Conservation (phyloP, 2,329 filamentous ascomycete genomes). For the Hortaea werneckii region DNA sequence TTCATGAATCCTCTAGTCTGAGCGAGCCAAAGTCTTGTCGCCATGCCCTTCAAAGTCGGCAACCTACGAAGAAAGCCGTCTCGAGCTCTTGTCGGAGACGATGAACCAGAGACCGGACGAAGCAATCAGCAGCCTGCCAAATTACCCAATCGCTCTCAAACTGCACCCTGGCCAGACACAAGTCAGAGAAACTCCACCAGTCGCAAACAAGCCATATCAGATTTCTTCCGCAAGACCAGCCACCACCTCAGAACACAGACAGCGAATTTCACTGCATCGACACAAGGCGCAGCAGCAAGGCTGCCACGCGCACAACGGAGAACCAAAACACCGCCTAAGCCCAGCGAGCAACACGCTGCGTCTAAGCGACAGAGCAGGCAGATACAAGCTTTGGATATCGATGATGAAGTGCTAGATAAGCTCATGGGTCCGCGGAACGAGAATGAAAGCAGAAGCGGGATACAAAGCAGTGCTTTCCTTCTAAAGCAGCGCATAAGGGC, state of each 20-base stretch:
- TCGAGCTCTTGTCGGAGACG: too few relatives aligned
- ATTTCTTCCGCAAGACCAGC: slow-evolving; percentile 8
- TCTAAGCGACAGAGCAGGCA: slow-evolving; percentile 7
- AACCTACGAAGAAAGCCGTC: slow-evolving; percentile 3
- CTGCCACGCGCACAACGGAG: too few relatives aligned
- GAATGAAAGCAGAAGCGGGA: slow-evolving; percentile 5
- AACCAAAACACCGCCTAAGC: not conserved
- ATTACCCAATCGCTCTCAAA: not conserved
- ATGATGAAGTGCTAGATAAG: slow-evolving; percentile 13
- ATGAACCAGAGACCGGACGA: too few relatives aligned
- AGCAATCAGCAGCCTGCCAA: too few relatives aligned
- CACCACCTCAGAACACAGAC: slow-evolving; percentile 1
- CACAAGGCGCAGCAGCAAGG: too few relatives aligned
- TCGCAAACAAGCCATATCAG: slow-evolving; percentile 6
- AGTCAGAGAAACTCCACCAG: not conserved
- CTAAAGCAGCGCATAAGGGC: slow-evolving; percentile 12
- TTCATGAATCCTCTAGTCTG: too few relatives aligned
- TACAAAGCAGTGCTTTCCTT: slow-evolving; percentile 8
- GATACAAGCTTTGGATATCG: slow-evolving; percentile 12
- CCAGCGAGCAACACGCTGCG: not conserved
- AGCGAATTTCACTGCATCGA: not conserved
- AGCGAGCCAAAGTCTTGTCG: too few relatives aligned
- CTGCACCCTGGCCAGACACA: not conserved
- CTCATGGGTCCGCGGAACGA: slow-evolving; percentile 14
- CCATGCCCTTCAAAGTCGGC: slow-evolving; percentile 2